A percentile compares a stretch with the other conserved stretches of the same genome.
phyloP scores from a whole-genome alignment of 2,329 filamentous ascomycete species.

The Ceratocystiopsis sp. region DNA sequence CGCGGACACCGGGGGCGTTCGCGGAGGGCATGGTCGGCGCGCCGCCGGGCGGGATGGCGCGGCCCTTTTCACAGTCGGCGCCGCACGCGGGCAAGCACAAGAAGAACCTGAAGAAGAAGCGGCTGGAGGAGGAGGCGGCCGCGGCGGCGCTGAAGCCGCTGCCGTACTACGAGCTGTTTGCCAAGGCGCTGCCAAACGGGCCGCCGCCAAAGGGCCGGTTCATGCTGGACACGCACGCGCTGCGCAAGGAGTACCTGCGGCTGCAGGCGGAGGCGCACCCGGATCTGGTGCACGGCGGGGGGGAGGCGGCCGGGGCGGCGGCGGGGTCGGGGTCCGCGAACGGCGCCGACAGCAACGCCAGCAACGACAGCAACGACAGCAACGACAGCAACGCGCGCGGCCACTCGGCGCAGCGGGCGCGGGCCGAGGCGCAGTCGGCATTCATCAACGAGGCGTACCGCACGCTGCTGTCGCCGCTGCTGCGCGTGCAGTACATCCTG shows the following conservation, averaged over 20 bases:
- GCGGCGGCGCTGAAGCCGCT: neutral
- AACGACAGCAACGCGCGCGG: neutral
- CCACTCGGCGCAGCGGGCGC: slow-evolving; percentile 14
- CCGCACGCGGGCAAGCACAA: no score
- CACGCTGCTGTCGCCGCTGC: slow-evolving; percentile 61
- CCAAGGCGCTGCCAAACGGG: slow-evolving; percentile 55
- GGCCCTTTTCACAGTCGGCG: neutral
- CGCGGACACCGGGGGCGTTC: no score
- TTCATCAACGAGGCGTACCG: slow-evolving; percentile 85
- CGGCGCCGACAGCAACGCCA: neutral
- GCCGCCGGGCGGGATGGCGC: neutral
- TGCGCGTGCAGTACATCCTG: slow-evolving; percentile 79
- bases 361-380: neutral
- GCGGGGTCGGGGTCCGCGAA: neutral
- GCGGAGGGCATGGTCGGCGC: no score
- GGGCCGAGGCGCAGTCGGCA: slow-evolving; percentile 62
- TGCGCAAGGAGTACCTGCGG: slow-evolving; percentile 73
- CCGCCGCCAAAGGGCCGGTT: slow-evolving; percentile 68
- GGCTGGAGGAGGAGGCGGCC: neutral
- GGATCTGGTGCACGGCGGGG: slow-evolving; percentile 36
- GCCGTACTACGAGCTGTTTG: slow-evolving; percentile 71
- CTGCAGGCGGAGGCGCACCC: slow-evolving; percentile 67
- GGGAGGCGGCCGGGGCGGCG: neutral
- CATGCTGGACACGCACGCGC: slow-evolving; percentile 47
- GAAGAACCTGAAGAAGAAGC: neutral